Evolutionary conservation across 768 basidiomycete species (phyloP).

Genomic region (Russula brevipes): DNA sequence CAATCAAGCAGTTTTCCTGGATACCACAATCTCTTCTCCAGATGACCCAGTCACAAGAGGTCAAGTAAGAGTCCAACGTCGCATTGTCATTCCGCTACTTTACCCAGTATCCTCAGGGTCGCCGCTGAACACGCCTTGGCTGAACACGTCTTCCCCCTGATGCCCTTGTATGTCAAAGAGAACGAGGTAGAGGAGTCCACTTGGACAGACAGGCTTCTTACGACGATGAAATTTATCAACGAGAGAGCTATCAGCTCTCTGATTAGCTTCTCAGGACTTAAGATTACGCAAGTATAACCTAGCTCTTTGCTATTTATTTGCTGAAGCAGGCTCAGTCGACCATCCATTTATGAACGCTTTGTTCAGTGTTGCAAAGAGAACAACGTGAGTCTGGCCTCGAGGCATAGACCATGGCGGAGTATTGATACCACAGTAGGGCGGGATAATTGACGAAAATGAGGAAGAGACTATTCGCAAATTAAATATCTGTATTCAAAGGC

Average conservation of each 20-base stretch:
- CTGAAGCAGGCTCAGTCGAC: slow-evolving; percentile 43
- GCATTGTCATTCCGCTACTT: neutral
- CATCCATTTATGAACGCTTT: slow-evolving; percentile 64
- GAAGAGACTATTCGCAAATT: slow-evolving; percentile 55
- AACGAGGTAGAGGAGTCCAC: slow-evolving; percentile 66
- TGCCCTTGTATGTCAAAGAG: slow-evolving; percentile 41
- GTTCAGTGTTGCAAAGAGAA: slow-evolving; percentile 69
- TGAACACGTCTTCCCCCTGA: slow-evolving; percentile 81
- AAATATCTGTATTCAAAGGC: slow-evolving; percentile 46
- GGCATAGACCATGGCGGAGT: neutral
- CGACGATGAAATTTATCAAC: slow-evolving; percentile 62
- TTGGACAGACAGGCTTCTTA: slow-evolving; percentile 83
- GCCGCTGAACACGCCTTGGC: slow-evolving; percentile 62
- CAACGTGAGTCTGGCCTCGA: slow-evolving; percentile 57
- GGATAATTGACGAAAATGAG: slow-evolving; percentile 82
- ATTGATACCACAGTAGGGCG: slow-evolving; percentile 54
- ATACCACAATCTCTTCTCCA: slow-evolving; percentile 75
- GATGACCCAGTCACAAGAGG: slow-evolving; percentile 48
- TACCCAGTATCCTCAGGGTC: slow-evolving; percentile 35
- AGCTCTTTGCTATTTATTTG: neutral
- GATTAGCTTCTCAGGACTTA: slow-evolving; percentile 57
- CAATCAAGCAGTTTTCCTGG: slow-evolving; percentile 83
- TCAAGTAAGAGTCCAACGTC: slow-evolving; percentile 42
- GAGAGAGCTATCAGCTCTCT: slow-evolving; percentile 54
- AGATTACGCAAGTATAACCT: slow-evolving; percentile 46